phyloP scores from a whole-genome alignment of 371 early-diverging fungal genomes.

The Zychaea mexicana region DNA sequence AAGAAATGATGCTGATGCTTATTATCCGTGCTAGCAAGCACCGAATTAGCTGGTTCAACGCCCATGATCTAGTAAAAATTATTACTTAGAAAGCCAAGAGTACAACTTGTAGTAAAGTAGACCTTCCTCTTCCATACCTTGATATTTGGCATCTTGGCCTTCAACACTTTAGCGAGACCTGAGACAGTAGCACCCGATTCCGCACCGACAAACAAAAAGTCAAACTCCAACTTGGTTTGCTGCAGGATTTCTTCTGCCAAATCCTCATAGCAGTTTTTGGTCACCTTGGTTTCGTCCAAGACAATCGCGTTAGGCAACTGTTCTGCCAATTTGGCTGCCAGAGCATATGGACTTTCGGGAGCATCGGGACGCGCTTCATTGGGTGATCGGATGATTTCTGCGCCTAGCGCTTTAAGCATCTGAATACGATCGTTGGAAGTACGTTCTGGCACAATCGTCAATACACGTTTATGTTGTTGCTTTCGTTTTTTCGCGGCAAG shows the following conservation, averaged over 20 bases:
- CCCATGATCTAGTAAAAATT: constrained; percentile 50
- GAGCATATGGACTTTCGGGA: constrained; percentile 69
- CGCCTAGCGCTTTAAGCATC: constrained; percentile 74
- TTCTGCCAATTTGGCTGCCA: constrained; percentile 65
- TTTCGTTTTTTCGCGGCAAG: constrained; percentile 40
- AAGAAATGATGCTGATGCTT: constrained; percentile 1
- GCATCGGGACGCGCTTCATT: constrained; percentile 74
- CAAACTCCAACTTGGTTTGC: constrained; percentile 59
- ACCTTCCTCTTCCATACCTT: constrained; percentile 32
- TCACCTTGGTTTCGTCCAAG: constrained; percentile 32
- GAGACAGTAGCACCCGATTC: constrained; percentile 74
- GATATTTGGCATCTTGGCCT: constrained; percentile 55
- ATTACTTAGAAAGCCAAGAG: neutral
- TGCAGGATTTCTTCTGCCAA: constrained; percentile 71
- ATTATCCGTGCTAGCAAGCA: constrained; percentile 28
- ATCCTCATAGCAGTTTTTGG: constrained; percentile 27
- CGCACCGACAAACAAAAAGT: constrained; percentile 72
- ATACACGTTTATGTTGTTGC: constrained; percentile 49
- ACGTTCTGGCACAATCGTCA: constrained; percentile 73
- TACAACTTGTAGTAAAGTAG: neutral
- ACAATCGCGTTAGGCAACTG: constrained; percentile 62
- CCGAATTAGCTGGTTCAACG: constrained; percentile 73
- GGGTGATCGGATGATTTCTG: constrained; percentile 77
- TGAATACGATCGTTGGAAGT: constrained; percentile 73
- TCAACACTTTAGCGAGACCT: constrained; percentile 61